These are phyloP conservation scores for Chenopodium quinoa DNA, from an alignment of 148 eudicot genomes.

Conservation along the genomic window DNA sequence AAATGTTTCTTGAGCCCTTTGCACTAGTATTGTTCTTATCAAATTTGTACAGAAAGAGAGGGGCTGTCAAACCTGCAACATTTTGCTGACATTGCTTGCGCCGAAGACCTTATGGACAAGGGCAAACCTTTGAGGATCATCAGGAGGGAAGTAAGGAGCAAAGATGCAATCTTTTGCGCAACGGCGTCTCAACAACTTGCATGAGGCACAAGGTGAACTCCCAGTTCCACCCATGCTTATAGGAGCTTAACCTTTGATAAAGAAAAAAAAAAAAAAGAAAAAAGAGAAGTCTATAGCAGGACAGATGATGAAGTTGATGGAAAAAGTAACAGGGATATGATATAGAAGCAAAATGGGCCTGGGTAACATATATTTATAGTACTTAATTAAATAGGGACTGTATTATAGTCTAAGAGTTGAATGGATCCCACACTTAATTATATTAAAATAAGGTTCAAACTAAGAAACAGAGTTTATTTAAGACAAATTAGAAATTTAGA, in stretches of 20 bases:
- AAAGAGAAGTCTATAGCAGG: neutral
- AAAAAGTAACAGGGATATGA: slow-evolving; percentile 6
- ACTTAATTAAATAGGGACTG: slow-evolving; percentile 5
- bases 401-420: neutral
- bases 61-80: slow-evolving; percentile 62
- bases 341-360: slow-evolving; percentile 30
- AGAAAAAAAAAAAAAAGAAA: neutral
- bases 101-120: slow-evolving; percentile 92
- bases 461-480: slow-evolving; percentile 13
- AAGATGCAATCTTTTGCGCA: slow-evolving; percentile 89
- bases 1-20: neutral
- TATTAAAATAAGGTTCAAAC: slow-evolving; percentile 16
- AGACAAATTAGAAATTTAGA: slow-evolving; percentile 25
- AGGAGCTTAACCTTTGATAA: slow-evolving; percentile 1
- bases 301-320: slow-evolving; percentile 4
- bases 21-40: neutral
- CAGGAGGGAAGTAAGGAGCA: slow-evolving; percentile 85
- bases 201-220: slow-evolving; percentile 83
- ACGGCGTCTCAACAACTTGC: slow-evolving; percentile 82
- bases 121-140: slow-evolving; percentile 86
- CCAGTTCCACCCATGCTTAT: slow-evolving; percentile 27
- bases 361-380: slow-evolving; percentile 14
- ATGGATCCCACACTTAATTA: slow-evolving; percentile 16
- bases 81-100: slow-evolving; percentile 91
- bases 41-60: neutral